These are phyloP conservation scores for Adiantum capillusveneris DNA, from an alignment of 75 land plant species.

Conservation along the genomic window DNA sequence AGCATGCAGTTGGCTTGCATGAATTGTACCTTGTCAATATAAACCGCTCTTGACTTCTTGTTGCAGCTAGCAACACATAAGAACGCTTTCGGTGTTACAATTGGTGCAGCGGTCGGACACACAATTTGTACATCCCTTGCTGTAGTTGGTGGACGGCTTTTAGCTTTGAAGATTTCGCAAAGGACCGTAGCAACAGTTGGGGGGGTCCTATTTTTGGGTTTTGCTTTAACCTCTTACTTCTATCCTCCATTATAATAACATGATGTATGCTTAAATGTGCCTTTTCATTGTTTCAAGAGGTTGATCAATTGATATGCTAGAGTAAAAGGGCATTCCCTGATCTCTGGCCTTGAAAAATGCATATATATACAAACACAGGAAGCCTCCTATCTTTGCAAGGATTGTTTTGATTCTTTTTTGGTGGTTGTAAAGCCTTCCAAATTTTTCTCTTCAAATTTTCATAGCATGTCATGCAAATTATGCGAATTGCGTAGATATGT, in stretches of 20 bases:
- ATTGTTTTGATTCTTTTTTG: too few relatives aligned
- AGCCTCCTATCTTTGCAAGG: too few relatives aligned
- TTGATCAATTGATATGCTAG: too few relatives aligned
- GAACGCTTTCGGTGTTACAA: constrained; percentile 90
- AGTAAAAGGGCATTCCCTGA: too few relatives aligned
- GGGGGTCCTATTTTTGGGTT: constrained; percentile 78
- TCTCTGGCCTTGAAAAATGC: too few relatives aligned
- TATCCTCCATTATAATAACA: constrained; percentile 68
- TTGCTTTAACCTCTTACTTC: constrained; percentile 86
- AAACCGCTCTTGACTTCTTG: not conserved
- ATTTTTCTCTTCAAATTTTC: too few relatives aligned
- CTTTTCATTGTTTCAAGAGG: too few relatives aligned
- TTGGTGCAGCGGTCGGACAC: constrained; percentile 90
- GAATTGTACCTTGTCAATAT: not conserved
- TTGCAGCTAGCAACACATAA: constrained; percentile 97
- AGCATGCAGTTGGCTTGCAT: not conserved
- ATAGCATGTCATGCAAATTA: too few relatives aligned
- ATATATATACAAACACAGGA: too few relatives aligned
- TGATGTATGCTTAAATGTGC: too few relatives aligned
- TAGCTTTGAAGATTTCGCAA: constrained; percentile 94
- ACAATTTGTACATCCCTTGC: constrained; percentile 93
- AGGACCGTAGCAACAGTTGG: constrained; percentile 88
- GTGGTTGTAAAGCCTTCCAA: too few relatives aligned
- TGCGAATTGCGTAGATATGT: too few relatives aligned
- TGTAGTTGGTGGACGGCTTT: constrained; percentile 88